These are phyloP conservation scores for Salix arbutifolia DNA, from an alignment of 345 rosid genomes.

Conservation along the genomic window DNA sequence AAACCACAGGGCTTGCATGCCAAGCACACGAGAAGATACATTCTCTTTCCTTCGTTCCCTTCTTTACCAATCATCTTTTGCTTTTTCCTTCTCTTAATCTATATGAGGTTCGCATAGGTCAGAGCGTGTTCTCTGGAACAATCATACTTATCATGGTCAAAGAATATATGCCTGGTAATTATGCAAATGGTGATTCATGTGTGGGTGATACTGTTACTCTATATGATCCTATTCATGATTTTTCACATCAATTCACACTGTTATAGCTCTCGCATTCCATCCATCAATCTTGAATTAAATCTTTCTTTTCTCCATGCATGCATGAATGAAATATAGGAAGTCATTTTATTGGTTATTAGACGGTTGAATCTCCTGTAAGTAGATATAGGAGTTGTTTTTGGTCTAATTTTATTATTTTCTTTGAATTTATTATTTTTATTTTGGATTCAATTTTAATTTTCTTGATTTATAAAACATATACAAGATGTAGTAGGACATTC, in stretches of 20 bases:
- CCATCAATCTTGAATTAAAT: not conserved
- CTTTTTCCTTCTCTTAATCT: not conserved
- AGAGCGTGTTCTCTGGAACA: conserved; percentile 25
- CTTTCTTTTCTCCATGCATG: not conserved
- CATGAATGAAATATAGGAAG: not conserved
- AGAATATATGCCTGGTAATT: not conserved
- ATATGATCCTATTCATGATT: not conserved
- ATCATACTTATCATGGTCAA: conserved; percentile 1
- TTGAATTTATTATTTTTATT: too few species aligned
- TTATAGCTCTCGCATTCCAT: not conserved
- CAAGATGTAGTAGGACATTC: too few species aligned
- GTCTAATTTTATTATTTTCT: too few species aligned
- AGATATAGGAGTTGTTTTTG: too few species aligned
- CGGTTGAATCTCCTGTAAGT: too few species aligned
- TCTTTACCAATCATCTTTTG: not conserved
- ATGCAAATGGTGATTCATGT: too few species aligned
- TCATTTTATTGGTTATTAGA: too few species aligned
- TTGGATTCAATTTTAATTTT: too few species aligned
- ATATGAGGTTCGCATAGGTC: conserved; percentile 4
- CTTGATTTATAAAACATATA: too few species aligned
- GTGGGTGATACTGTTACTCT: too few species aligned
- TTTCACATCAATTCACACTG: not conserved
- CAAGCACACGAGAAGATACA: conserved; percentile 11
- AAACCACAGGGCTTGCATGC: not conserved
- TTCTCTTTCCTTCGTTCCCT: conserved; percentile 13